A percentile compares a stretch with the other conserved stretches of the same genome.
phyloP scores from a whole-genome alignment of 352 stramenopile species.

The Pythium angustatum region DNA sequence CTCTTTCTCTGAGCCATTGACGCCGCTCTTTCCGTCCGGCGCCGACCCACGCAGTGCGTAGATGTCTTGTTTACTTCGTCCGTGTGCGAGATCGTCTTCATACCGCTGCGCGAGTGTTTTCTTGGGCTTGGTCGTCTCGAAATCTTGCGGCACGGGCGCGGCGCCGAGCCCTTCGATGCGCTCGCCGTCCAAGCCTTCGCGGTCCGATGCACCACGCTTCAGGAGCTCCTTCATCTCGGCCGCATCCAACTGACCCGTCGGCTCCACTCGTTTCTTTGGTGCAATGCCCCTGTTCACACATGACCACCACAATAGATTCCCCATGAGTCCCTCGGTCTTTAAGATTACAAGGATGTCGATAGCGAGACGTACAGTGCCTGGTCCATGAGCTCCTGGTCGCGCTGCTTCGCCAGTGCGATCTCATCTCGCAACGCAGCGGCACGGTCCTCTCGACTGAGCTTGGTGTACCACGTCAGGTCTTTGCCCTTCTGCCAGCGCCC shows the following conservation, averaged over 20 bases:
- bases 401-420: constrained; percentile 70
- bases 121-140: constrained; percentile 50
- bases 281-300: constrained; percentile 56
- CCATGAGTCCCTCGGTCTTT: too few relatives aligned
- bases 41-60: constrained; percentile 61
- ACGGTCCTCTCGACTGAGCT: constrained; percentile 60
- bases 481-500: constrained; percentile 90
- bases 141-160: constrained; percentile 48
- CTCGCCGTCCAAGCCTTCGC: constrained; percentile 69
- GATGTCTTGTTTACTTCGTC: constrained; percentile 49
- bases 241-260: constrained; percentile 55
- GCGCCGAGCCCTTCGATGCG: constrained; percentile 87
- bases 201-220: constrained; percentile 69
- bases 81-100: constrained; percentile 55
- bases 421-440: constrained; percentile 59
- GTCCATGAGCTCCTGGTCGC: constrained; percentile 90
- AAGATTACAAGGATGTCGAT: too few relatives aligned
- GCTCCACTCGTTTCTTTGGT: constrained; percentile 47
- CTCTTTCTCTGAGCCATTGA: constrained; percentile 29
- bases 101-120: constrained; percentile 76
- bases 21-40: neutral
- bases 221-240: constrained; percentile 88
- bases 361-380: constrained; percentile 85
- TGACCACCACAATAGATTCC: too few relatives aligned
- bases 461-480: constrained; percentile 90